A percentile compares a stretch with the other conserved stretches of the same genome.
Evolutionary conservation across 257 asterid species (phyloP).

Genomic region (Solanum corneliomulleri): DNA sequence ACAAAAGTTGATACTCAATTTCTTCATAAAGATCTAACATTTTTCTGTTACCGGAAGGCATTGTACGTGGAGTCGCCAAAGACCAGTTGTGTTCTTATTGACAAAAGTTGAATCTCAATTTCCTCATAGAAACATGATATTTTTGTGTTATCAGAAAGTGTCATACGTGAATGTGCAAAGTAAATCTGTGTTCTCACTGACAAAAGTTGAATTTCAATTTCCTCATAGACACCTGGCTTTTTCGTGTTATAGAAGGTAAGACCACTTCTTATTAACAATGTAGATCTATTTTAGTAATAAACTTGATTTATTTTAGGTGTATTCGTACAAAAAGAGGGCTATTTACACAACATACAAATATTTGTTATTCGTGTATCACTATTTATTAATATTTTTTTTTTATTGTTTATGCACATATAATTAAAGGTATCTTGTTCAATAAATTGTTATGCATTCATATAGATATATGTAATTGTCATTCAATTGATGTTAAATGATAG

Average conservation of each 20-base stretch:
- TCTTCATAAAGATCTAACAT: neutral
- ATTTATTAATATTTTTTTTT: too few species aligned
- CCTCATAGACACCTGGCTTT: neutral
- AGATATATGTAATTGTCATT: too few species aligned
- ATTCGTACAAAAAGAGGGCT: too few species aligned
- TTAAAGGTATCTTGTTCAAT: too few species aligned
- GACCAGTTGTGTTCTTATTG: neutral
- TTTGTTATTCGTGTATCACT: too few species aligned
- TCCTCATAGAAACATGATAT: neutral
- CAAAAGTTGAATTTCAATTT: neutral
- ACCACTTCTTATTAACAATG: neutral
- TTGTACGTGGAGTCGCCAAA: neutral
- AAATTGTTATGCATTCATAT: too few species aligned
- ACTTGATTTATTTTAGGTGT: neutral
- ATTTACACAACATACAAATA: too few species aligned
- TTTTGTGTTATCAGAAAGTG: neutral
- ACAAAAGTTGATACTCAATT: neutral
- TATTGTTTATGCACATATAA: too few species aligned
- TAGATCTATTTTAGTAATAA: neutral
- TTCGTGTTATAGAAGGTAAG: neutral
- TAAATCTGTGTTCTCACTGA: neutral
- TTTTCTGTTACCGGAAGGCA: neutral
- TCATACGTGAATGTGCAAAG: neutral
- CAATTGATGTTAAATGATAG: too few species aligned
- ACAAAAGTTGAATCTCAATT: neutral